Base-by-base conservation (phyloP, 2,329 filamentous ascomycete genomes). In the Talaromyces sp. region DNA sequence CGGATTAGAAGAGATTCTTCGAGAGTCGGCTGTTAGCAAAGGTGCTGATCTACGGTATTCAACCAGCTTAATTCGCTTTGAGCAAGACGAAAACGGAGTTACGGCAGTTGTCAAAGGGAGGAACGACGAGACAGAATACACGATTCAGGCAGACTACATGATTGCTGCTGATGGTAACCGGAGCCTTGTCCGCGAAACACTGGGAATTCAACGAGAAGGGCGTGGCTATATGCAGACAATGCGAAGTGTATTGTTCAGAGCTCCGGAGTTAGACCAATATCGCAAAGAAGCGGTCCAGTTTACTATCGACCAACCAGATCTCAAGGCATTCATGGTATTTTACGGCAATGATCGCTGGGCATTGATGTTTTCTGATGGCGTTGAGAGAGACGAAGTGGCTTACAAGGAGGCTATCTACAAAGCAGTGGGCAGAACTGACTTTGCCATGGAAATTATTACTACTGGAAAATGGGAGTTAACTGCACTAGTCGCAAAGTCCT, bases 111-210 rank as follows among this genome's bases (percentile, higher is more conserved):
- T 68, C 8, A 62, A 58, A 48, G n/a, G 24, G 17, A 62, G 71
- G 24, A 19, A 50, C 0, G 51, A 61, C 3, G 63, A 59, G 2
- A 29, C 54, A 9, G 41, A 61, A 35, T 52, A 56, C 1, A 65
- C 60, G 5, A 56, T 78, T n/a, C 57, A 58, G 2, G 72, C 69
- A 8, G 65, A 70, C 2, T 78, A 78, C 57, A 64, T 77, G 19
- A 70, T 79, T 19, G 80, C 75, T 19, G 81, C 79, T 63, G 80
- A 83, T 63, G 80, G 80, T 11, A 74, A 75, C n/a, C 74, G 77
- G 59, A 76, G 73, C 52, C 67, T 69, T 32, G 73, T 77, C 2
- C 56, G 56, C 74, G 74, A 12, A 74, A 72, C 32, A 77, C 62
- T 67, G 12, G 58, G 62, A 24, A 69, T 69, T 9, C 57, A 63